Base-by-base conservation (phyloP, 2,329 filamentous ascomycete species). In the Nothophaeocryptopus gaeumannii region DNA sequence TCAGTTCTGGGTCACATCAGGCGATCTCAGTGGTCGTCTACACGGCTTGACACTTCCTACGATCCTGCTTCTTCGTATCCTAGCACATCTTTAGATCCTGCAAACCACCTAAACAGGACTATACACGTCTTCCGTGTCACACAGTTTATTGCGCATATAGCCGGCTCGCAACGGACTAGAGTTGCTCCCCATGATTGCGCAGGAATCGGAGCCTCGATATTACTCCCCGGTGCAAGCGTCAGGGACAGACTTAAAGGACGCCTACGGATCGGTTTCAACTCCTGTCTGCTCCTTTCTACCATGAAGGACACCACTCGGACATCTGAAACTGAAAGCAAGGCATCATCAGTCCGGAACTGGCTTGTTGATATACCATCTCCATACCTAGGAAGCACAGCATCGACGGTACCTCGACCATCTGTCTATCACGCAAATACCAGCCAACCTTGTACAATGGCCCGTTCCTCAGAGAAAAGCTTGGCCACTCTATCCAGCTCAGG, bases 401-500 rank as follows among this genome's bases (percentile, higher is more conserved):
- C 36, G 15, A 13, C 15, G 2, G 16, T 39, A 13, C 39, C 43
- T 8, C 42, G 32, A 50, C 34, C 47, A 13, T 35, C 46, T 13
- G 31, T 39, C 45, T 41, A 40, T 41, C 32, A 35, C 50, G 31
- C 29, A 38, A 38, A 16, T 30, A 44, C 51, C 32, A 8, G 15
- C 46, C 35, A 39, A 8, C 33, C n/a, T 29, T 57, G 54, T 51
- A 51, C 35, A 35, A 54, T 57, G 51, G 49, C 50, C 37, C 54
- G 54, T 30, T 50, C 54, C 20, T 54, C 51, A 37, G 49, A 47
- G 31, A 41, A 40, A 45, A 45, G 51, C 32, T 39, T 57, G 33
- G 36, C 51, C 36, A 61, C 58, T 13, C 64, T 74, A 8, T 59
- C 70, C 26, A 64, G 67, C 44, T 65, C 69, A 5, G 67, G 72